Conservation (phyloP, 345 rosid genomes). For the Hibiscus trionum region DNA sequence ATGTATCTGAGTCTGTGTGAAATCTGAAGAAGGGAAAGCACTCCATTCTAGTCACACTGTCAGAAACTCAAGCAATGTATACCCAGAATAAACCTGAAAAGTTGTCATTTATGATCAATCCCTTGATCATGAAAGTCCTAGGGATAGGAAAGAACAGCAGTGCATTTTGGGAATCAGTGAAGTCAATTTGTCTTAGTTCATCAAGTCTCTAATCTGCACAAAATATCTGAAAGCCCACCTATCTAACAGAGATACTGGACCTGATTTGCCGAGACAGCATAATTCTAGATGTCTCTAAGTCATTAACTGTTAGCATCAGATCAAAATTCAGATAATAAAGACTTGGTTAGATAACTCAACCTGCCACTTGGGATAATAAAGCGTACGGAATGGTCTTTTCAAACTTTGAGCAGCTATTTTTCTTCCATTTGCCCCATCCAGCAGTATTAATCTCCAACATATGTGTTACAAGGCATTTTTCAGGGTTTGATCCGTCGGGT, state of each 20-base stretch:
- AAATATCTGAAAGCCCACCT: neutral
- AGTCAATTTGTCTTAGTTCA: slow-evolving; percentile 1
- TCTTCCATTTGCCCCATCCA: slow-evolving; percentile 82
- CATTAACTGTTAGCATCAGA: neutral
- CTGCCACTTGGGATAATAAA: slow-evolving; percentile 78
- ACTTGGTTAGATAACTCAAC: slow-evolving; percentile 27
- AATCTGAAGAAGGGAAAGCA: too few relatives aligned
- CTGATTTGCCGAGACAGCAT: slow-evolving; percentile 5
- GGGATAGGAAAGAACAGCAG: neutral
- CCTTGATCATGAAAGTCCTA: neutral
- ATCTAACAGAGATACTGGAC: neutral
- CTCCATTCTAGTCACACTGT: neutral
- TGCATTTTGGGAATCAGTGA: neutral
- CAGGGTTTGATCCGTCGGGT: slow-evolving; percentile 45
- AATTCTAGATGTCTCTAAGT: slow-evolving; percentile 8
- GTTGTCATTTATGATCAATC: neutral
- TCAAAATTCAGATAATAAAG: slow-evolving; percentile 1
- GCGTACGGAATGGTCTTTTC: slow-evolving; percentile 79
- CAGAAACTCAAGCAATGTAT: neutral
- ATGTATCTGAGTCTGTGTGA: neutral
- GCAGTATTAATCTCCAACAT: slow-evolving; percentile 68
- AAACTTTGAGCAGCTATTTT: slow-evolving; percentile 62
- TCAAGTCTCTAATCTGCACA: neutral
- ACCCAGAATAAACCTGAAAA: too few relatives aligned
- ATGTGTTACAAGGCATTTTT: slow-evolving; percentile 73